phyloP scores from a whole-genome alignment of 1,284 basidiomycete species.

The Bjerkandera adusta region DNA sequence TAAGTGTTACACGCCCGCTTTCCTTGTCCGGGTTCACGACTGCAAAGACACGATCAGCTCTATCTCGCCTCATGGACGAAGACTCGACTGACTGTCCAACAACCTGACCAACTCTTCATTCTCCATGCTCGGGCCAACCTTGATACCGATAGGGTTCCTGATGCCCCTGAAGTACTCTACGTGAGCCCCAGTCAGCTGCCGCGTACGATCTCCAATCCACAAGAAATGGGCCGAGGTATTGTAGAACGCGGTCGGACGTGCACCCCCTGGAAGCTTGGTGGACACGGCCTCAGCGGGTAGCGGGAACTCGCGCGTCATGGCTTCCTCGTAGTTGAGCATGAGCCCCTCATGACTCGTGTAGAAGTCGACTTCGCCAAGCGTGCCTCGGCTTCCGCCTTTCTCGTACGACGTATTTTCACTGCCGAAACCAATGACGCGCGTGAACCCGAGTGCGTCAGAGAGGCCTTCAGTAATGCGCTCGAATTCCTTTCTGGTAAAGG shows the following conservation, averaged over 20 bases:
- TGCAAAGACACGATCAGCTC: slow-evolving; percentile 28
- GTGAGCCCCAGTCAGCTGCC: slow-evolving; percentile 91
- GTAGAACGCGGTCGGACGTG: slow-evolving; percentile 52
- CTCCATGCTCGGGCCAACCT: slow-evolving; percentile 90
- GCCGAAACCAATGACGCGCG: slow-evolving; percentile 79
- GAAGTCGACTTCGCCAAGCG: slow-evolving; percentile 90
- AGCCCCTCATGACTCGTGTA: slow-evolving; percentile 96
- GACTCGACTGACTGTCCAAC: slow-evolving; percentile 66
- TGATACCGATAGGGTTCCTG: slow-evolving; percentile 95
- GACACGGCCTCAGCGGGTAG: slow-evolving; percentile 29
- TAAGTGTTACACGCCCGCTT: slow-evolving; percentile 83
- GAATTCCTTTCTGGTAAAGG: slow-evolving; percentile 65
- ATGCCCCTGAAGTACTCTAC: slow-evolving; percentile 96
- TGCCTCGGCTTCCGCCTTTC: slow-evolving; percentile 65
- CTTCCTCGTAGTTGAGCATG: slow-evolving; percentile 92
- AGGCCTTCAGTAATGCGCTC: slow-evolving; percentile 82
- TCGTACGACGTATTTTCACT: slow-evolving; percentile 56
- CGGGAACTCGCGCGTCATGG: slow-evolving; percentile 74
- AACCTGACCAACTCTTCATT: slow-evolving; percentile 79
- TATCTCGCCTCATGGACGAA: neutral
- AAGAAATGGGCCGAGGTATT: slow-evolving; percentile 92
- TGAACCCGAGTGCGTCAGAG: slow-evolving; percentile 92
- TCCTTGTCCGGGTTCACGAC: slow-evolving; percentile 88
- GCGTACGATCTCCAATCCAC: slow-evolving; percentile 98
- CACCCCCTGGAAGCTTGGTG: neutral